Evolutionary conservation across 352 stramenopile species (phyloP), one percentile per base, ranked within the genome.

Genomic region (Ophiocytium majus): DNA sequence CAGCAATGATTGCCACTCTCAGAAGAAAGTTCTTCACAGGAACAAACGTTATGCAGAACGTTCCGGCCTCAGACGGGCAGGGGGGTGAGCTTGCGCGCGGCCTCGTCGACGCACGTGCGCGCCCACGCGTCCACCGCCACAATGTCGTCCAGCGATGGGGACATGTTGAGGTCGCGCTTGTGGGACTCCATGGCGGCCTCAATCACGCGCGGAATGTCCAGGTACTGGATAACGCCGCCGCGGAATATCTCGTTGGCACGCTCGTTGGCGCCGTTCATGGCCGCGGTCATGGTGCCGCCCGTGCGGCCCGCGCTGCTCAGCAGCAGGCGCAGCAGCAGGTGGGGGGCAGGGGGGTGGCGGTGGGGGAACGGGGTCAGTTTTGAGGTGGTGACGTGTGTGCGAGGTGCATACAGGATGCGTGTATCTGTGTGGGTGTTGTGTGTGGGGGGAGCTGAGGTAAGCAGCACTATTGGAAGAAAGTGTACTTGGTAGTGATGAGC

Each of bases 261-360:
- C 87, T 95, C 93, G 84, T 95, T 95, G n/a, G 93, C 93, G 34
- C 92, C 93, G 89, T 95, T 95, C 80, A 95, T 87, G 23, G 93
- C 91, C 31, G 92, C 93, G 23, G 93, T 95, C 93, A 95, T 95
- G 43, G 92, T 95, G 37, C 93, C 93, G 80, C 92, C 93, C 49
- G 87, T 89, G 71, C 90, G 88, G 35, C 93, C 93, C 33, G 93
- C 93, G 63, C 64, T 76, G 64, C 64, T 5, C 34, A 57, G 43
- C 43, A 57, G 43, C 43, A 14, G 14, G 43, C 43, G 43, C n/a
- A n/a, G n/a, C n/a, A n/a, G n/a, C n/a, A n/a, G n/a, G n/a, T n/a
- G n/a, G n/a, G n/a, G n/a, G n/a, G n/a, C n/a, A n/a, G n/a, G n/a
- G n/a, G n/a, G n/a, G n/a, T n/a, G n/a, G n/a, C n/a, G n/a, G n/a